Percentiles rank a stretch among this genome's conserved stretches.
phyloP scores from a whole-genome alignment of 176 grass and related monocot genomes.

The Poa pratensis region DNA sequence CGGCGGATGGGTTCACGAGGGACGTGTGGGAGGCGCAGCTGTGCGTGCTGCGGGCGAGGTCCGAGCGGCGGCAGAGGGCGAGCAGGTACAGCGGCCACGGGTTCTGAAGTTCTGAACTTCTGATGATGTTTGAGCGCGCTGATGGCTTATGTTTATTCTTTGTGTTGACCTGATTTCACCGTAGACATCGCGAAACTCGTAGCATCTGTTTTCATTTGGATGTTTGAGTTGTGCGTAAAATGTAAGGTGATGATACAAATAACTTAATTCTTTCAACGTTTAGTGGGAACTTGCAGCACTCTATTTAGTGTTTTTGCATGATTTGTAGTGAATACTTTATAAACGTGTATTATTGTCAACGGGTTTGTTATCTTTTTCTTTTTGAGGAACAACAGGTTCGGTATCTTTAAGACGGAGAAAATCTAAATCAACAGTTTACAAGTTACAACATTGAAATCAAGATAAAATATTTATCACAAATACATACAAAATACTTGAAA shows the following conservation, averaged over 20 bases:
- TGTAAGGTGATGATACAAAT: not conserved
- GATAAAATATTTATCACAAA: not conserved
- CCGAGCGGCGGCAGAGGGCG: slow-evolving; percentile 31
- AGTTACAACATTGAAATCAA: not conserved
- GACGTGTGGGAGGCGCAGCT: slow-evolving; percentile 68
- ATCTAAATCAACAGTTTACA: not conserved
- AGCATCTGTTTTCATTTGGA: slow-evolving; percentile 29
- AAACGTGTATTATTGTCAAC: not conserved
- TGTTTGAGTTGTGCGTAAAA: slow-evolving; percentile 8
- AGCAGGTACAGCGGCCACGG: not conserved
- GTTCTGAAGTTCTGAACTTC: not conserved
- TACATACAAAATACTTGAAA: too few species aligned
- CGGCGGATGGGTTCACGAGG: slow-evolving; percentile 16
- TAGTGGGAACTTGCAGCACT: not conserved
- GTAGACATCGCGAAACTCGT: not conserved
- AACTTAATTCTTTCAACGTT: not conserved
- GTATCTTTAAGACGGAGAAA: not conserved
- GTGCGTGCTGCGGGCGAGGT: slow-evolving; percentile 36
- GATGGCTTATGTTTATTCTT: not conserved
- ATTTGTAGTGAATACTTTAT: not conserved
- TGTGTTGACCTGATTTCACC: not conserved
- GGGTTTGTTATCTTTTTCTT: not conserved
- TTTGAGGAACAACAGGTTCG: not conserved
- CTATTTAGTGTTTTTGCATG: not conserved
- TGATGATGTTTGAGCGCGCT: not conserved